Conservation (phyloP, 495 filamentous ascomycete species). For the Lichenothelia convexa region DNA sequence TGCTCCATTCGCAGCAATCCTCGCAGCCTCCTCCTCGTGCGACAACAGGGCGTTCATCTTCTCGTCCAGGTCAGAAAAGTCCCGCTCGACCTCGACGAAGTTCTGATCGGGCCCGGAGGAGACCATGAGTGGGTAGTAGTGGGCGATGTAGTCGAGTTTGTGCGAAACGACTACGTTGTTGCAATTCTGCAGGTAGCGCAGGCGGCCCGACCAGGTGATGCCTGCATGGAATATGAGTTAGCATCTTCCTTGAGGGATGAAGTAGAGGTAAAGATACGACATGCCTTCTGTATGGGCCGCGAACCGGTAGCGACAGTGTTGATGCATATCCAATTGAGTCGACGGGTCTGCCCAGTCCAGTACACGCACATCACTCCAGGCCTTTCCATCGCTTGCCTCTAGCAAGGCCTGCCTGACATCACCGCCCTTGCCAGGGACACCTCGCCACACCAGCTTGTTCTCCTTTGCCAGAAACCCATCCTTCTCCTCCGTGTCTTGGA, state of each 20-base stretch:
- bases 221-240: too few species aligned
- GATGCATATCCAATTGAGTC: conserved; percentile 27
- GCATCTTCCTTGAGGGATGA: neutral
- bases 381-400: conserved; percentile 23
- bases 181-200: conserved; percentile 43
- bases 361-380: conserved; percentile 34
- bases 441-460: conserved; percentile 52
- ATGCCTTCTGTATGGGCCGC: conserved; percentile 39
- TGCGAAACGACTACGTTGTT: conserved; percentile 36
- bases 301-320: conserved; percentile 44
- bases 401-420: conserved; percentile 28
- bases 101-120: conserved; percentile 37
- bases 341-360: conserved; percentile 26
- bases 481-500: conserved; percentile 13
- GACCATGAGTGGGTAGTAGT: conserved; percentile 25
- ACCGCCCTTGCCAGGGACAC: conserved; percentile 25
- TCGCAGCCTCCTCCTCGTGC: conserved; percentile 29
- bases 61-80: conserved; percentile 34
- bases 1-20: conserved; percentile 12
- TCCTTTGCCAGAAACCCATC: conserved; percentile 33
- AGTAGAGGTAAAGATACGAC: conserved; percentile 4
- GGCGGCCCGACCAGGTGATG: conserved; percentile 32
- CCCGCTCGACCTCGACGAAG: conserved; percentile 34
- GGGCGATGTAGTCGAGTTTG: conserved; percentile 23
- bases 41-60: conserved; percentile 34